Percentiles rank a stretch among this genome's conserved stretches.
phyloP scores from a whole-genome alignment of 495 filamentous ascomycete genomes.

The Geoglossum glabrum region DNA sequence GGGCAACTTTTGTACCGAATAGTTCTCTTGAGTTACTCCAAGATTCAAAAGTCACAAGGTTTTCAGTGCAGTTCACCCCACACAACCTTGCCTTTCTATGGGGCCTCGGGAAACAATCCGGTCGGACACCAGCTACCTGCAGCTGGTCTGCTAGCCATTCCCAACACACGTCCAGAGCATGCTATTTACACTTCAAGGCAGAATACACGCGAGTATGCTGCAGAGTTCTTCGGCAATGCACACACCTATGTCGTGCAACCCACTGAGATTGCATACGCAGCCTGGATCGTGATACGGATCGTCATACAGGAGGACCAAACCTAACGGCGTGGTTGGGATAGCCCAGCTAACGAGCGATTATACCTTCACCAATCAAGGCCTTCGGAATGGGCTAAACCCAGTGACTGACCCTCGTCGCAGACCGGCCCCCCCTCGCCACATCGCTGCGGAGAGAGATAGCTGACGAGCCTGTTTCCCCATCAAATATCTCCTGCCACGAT shows the following conservation, averaged over 20 bases:
- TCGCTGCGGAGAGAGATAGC: not conserved
- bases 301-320: not conserved
- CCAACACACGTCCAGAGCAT: not conserved
- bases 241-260: not conserved
- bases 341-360: not conserved
- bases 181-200: not conserved
- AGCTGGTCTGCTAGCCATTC: not conserved
- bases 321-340: not conserved
- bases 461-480: not conserved
- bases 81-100: not conserved
- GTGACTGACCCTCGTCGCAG: not conserved
- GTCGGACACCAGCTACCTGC: not conserved
- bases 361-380: not conserved
- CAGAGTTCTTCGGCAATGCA: not conserved
- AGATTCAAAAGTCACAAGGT: not conserved
- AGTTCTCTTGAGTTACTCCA: not conserved
- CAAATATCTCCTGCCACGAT: not conserved
- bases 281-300: not conserved
- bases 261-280: not conserved
- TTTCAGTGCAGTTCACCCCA: not conserved
- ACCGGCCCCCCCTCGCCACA: not conserved
- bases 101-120: not conserved
- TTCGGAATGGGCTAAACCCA: not conserved
- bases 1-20: slow-evolving; percentile 2
- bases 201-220: not conserved